phyloP scores from a whole-genome alignment of 768 basidiomycete genomes.

The Saitozyma podzolica region DNA sequence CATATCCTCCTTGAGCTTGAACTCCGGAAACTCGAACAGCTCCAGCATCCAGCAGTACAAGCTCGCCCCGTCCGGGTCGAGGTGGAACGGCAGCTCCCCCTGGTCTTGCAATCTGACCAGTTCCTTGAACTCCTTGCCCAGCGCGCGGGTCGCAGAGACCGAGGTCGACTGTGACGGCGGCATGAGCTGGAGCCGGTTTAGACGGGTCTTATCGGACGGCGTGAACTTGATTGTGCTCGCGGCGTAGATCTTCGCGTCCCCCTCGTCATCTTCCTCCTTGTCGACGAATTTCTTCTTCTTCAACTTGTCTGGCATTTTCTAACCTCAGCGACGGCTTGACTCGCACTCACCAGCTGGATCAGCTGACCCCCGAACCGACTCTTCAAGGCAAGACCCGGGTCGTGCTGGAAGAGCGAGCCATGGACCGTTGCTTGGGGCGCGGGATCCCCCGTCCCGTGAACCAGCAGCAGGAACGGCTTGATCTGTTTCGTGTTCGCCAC shows the following conservation, averaged over 20 bases:
- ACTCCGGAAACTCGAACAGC: constrained; percentile 34
- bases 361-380: constrained; percentile 8
- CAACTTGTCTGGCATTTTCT: constrained; percentile 35
- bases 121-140: constrained; percentile 64
- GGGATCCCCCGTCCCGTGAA: constrained; percentile 15
- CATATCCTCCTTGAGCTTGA: constrained; percentile 56
- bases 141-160: constrained; percentile 60
- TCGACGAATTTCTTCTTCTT: constrained; percentile 17
- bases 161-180: constrained; percentile 66
- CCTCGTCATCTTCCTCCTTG: constrained; percentile 17
- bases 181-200: constrained; percentile 54
- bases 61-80: constrained; percentile 60
- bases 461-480: constrained; percentile 36
- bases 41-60: constrained; percentile 54
- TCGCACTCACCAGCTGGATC: constrained; percentile 24
- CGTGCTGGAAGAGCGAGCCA: constrained; percentile 25
- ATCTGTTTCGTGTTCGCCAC: constrained; percentile 39
- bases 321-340: not conserved
- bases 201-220: constrained; percentile 14
- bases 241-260: constrained; percentile 16
- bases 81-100: constrained; percentile 68
- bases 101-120: constrained; percentile 65
- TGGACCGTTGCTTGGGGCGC: not conserved
- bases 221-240: constrained; percentile 7
- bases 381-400: constrained; percentile 18